Evolutionary conservation across 2,329 filamentous ascomycete genomes (phyloP).

Genomic region (Penicillium sp.): DNA sequence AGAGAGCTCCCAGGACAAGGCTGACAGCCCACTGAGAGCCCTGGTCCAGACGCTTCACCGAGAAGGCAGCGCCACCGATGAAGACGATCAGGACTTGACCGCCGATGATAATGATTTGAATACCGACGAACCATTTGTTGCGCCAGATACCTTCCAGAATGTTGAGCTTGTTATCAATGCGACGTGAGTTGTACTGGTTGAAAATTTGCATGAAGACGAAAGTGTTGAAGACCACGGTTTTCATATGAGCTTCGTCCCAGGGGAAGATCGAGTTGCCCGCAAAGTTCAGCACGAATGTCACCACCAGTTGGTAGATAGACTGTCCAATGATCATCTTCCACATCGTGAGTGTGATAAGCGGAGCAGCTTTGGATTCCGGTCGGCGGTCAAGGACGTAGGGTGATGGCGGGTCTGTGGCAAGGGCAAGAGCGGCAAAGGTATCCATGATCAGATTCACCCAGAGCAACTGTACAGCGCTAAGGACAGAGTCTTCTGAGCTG

Average conservation of each 20-base stretch:
- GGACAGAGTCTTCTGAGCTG: slow-evolving; percentile 58
- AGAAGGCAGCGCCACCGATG: slow-evolving; percentile 68
- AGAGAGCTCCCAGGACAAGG: slow-evolving; percentile 66
- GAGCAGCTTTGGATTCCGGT: slow-evolving; percentile 49
- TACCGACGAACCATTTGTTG: slow-evolving; percentile 57
- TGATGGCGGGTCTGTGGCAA: slow-evolving; percentile 65
- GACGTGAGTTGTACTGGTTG: slow-evolving; percentile 54
- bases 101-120: slow-evolving; percentile 66
- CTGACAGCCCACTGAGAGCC: slow-evolving; percentile 71
- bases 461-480: slow-evolving; percentile 67
- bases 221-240: slow-evolving; percentile 49
- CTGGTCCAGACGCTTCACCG: slow-evolving; percentile 59
- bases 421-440: slow-evolving; percentile 66
- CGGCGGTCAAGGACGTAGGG: slow-evolving; percentile 59
- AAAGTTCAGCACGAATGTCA: slow-evolving; percentile 51
- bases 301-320: slow-evolving; percentile 46
- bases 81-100: slow-evolving; percentile 74
- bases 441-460: slow-evolving; percentile 74
- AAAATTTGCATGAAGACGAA: slow-evolving; percentile 52
- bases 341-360: slow-evolving; percentile 50
- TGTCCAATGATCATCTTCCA: slow-evolving; percentile 52
- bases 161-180: slow-evolving; percentile 49
- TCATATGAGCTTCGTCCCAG: slow-evolving; percentile 32
- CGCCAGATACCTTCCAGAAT: slow-evolving; percentile 47
- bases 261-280: slow-evolving; percentile 40